Conservation (phyloP, 1,139 yeast species). For the Debaryomycetaceae sp. region DNA sequence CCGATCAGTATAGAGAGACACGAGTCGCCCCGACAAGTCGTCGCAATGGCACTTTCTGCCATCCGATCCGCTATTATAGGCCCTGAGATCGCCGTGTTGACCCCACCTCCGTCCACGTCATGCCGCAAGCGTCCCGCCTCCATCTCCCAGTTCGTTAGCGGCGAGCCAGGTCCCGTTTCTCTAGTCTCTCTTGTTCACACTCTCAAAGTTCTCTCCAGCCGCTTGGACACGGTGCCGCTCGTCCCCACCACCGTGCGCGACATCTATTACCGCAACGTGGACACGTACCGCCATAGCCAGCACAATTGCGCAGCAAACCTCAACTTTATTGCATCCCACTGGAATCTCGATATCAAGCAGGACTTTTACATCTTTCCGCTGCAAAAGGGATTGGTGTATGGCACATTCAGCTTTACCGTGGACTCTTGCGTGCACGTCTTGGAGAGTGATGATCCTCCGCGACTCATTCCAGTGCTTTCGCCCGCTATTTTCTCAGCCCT, state of each 20-base stretch:
- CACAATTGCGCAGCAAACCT: constrained; percentile 30
- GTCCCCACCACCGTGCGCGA: constrained; percentile 26
- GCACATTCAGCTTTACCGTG: constrained; percentile 16
- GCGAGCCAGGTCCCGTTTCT: not conserved
- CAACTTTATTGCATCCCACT: constrained; percentile 16
- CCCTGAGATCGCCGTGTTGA: too few relatives aligned
- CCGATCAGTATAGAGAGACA: not conserved
- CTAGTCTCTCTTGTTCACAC: not conserved
- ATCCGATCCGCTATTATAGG: too few relatives aligned
- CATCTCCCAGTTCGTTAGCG: not conserved
- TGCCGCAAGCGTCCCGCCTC: not conserved
- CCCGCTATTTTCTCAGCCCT: not conserved
- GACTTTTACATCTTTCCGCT: constrained; percentile 43
- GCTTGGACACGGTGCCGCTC: not conserved
- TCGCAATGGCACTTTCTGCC: too few relatives aligned
- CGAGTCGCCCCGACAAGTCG: not conserved
- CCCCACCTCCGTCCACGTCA: not conserved
- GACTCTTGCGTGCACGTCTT: constrained; percentile 9
- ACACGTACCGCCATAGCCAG: constrained; percentile 38
- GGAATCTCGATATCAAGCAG: constrained; percentile 11
- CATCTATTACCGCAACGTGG: constrained; percentile 54
- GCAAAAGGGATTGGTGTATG: constrained; percentile 52
- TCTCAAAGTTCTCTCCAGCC: not conserved
- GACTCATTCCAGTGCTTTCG: constrained; percentile 13
- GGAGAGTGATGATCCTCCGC: constrained; percentile 10